A percentile compares a stretch with the other conserved stretches of the same genome.
These are phyloP conservation scores for Nicotiana attenuata DNA, from an alignment of 257 asterid species.

Conservation along the genomic window DNA sequence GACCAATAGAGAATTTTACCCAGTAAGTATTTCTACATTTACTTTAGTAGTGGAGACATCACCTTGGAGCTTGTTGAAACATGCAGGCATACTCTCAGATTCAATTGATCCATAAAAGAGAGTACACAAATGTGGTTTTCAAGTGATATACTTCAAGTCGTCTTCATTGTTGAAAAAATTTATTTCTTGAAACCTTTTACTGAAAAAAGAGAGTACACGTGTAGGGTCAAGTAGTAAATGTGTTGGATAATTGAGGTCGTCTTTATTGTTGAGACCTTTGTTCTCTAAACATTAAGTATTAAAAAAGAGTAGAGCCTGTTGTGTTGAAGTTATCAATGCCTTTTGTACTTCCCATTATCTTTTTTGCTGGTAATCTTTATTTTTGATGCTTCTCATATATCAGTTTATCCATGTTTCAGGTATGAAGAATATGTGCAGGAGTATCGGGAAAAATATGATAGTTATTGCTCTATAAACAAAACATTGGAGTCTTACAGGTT, in stretches of 20 bases:
- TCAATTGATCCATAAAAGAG: neutral
- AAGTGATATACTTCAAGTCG: neutral
- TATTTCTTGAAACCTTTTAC: neutral
- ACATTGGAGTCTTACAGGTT: constrained; percentile 80
- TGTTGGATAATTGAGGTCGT: neutral
- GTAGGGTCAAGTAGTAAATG: neutral
- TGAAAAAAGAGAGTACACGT: neutral
- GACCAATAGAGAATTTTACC: constrained; percentile 57
- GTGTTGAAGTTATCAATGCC: neutral
- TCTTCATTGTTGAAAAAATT: neutral
- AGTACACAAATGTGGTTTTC: neutral
- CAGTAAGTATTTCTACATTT: constrained; percentile 56
- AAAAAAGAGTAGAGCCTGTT: neutral
- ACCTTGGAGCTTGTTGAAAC: neutral
- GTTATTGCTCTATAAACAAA: constrained; percentile 57
- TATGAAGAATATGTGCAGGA: constrained; percentile 80
- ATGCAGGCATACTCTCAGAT: neutral
- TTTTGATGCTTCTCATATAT: constrained; percentile 16
- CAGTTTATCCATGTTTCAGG: constrained; percentile 32
- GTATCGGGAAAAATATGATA: constrained; percentile 73
- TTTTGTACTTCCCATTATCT: constrained; percentile 4
- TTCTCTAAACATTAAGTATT: neutral
- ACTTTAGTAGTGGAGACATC: neutral
- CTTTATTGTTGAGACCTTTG: neutral
- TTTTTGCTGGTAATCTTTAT: constrained; percentile 10